Evolutionary conservation across 108 stramenopile genomes (phyloP).

Genomic region (Fragilaria crotonensis): DNA sequence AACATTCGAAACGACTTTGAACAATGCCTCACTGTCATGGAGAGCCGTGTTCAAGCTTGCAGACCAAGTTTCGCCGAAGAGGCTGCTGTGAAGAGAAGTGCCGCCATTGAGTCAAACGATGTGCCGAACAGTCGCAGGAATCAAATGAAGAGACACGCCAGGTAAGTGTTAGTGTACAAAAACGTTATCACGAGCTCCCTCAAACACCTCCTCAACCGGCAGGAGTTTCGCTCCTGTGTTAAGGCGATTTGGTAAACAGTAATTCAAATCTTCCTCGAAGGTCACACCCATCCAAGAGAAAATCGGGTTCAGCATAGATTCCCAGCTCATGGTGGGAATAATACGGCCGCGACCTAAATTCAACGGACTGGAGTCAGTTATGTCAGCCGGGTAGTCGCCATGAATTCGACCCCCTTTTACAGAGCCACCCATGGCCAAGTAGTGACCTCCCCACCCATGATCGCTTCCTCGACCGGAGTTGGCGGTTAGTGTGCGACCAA

Average conservation of each 20-base stretch:
- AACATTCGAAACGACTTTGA: neutral
- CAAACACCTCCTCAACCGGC: neutral
- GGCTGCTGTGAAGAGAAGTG: conserved; percentile 20
- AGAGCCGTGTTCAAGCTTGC: conserved; percentile 15
- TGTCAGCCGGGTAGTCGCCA: conserved; percentile 40
- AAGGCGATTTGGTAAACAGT: neutral
- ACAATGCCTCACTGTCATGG: neutral
- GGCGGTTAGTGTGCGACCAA: conserved; percentile 29
- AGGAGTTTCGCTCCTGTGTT: neutral
- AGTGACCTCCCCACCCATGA: conserved; percentile 59
- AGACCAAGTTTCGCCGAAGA: conserved; percentile 44
- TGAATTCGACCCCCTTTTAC: conserved; percentile 38
- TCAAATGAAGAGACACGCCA: no score
- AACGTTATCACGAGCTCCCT: no score
- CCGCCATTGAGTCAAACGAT: no score
- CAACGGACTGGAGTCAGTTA: conserved; percentile 23
- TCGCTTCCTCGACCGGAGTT: conserved; percentile 52
- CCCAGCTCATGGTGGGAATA: conserved; percentile 38
- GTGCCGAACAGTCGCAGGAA: no score
- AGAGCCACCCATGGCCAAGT: conserved; percentile 37
- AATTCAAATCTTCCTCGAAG: neutral
- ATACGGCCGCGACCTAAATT: conserved; percentile 46
- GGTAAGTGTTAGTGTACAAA: no score
- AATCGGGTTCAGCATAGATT: neutral
- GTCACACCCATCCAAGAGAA: neutral